Conservation (phyloP, 805 yeast genomes). For the Starmerella cellae region DNA sequence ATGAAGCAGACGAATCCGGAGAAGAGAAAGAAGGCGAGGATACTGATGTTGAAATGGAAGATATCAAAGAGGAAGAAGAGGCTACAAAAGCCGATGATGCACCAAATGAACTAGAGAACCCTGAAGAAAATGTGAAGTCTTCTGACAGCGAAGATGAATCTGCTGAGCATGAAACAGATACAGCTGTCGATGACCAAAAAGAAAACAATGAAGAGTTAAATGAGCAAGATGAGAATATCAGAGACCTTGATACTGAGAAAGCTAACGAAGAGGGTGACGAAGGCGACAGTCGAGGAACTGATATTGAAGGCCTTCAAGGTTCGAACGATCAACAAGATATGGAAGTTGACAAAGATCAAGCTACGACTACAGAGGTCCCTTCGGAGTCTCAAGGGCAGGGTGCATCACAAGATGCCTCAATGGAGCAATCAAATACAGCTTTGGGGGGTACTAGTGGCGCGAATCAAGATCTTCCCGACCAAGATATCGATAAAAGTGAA, state of each 20-base stretch:
- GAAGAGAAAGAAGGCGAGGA: slow-evolving; percentile 27
- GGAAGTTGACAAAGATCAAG: slow-evolving; percentile 24
- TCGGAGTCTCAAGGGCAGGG: slow-evolving; percentile 41
- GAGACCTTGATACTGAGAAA: slow-evolving; percentile 26
- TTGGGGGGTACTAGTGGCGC: slow-evolving; percentile 44
- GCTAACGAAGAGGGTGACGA: slow-evolving; percentile 26
- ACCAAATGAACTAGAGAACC: slow-evolving; percentile 22
- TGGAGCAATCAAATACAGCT: slow-evolving; percentile 31
- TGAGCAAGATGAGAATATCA: slow-evolving; percentile 7
- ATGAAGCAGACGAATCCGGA: slow-evolving; percentile 29
- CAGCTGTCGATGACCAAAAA: too few species aligned
- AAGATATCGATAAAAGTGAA: slow-evolving; percentile 29
- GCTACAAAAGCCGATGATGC: too few species aligned
- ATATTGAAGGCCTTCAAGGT: slow-evolving; percentile 45
- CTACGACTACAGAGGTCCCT: slow-evolving; percentile 23
- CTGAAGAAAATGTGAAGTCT: slow-evolving; percentile 19
- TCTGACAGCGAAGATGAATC: slow-evolving; percentile 25
- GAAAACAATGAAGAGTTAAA: not conserved
- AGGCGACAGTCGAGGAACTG: slow-evolving; percentile 25
- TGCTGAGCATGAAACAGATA: slow-evolving; percentile 20
- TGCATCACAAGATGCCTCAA: slow-evolving; percentile 39
- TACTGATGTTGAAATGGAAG: slow-evolving; percentile 22
- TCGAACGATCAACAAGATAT: slow-evolving; percentile 53
- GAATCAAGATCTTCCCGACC: slow-evolving; percentile 40
- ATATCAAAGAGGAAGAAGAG: slow-evolving; percentile 18